phyloP scores from a whole-genome alignment of 345 rosid genomes.

The Gossypium mustelinum region DNA sequence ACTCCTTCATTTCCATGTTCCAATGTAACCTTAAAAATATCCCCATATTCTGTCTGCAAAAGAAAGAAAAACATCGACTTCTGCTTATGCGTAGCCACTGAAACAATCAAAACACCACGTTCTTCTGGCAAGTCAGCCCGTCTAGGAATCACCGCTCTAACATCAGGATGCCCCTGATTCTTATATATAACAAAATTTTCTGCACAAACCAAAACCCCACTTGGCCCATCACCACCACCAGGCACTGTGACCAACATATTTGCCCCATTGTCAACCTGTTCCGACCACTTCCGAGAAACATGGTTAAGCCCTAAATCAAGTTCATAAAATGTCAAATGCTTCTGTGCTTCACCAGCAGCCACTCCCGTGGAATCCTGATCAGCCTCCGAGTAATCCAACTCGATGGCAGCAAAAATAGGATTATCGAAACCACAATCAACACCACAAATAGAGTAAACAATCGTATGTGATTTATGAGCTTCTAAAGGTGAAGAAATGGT shows the following conservation, averaged over 20 bases:
- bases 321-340: conserved; percentile 90
- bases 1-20: conserved; percentile 71
- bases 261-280: conserved; percentile 93
- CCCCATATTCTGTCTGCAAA: conserved; percentile 95
- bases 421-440: conserved; percentile 97
- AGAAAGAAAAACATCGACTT: conserved; percentile 88
- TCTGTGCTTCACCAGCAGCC: conserved; percentile 88
- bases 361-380: conserved; percentile 89
- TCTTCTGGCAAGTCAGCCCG: conserved; percentile 88
- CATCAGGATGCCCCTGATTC: conserved; percentile 89
- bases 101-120: conserved; percentile 86
- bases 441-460: conserved; percentile 80
- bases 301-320: conserved; percentile 96
- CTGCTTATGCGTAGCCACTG: conserved; percentile 87
- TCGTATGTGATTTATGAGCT: conserved; percentile 91
- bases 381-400: conserved; percentile 93
- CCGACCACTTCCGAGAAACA: conserved; percentile 96
- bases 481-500: conserved; percentile 96
- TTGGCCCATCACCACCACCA: conserved; percentile 97
- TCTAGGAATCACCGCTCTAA: conserved; percentile 92
- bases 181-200: conserved; percentile 97
- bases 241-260: conserved; percentile 96
- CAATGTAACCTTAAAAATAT: conserved; percentile 81
- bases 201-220: conserved; percentile 92
- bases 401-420: conserved; percentile 87